Evolutionary conservation across 1,139 yeast genomes (phyloP).

Genomic region (Trichomonascaceae sp.): DNA sequence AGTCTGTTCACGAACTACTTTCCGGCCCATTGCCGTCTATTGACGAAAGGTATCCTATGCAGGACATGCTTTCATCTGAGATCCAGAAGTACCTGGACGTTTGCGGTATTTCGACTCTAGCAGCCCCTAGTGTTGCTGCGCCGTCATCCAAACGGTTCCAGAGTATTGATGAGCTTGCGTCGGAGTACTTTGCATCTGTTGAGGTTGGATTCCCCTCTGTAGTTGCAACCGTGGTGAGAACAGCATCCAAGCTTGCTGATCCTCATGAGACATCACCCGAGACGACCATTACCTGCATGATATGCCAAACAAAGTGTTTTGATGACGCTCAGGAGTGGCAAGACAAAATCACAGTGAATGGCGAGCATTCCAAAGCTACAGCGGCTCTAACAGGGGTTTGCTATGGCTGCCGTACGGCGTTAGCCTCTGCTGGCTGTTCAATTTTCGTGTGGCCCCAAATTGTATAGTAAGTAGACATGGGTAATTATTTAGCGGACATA

Average conservation of each 20-base stretch:
- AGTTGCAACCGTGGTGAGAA: constrained; percentile 84
- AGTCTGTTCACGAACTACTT: constrained; percentile 9
- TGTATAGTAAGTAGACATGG: no score
- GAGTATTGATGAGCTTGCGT: constrained; percentile 69
- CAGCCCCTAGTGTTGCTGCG: constrained; percentile 8
- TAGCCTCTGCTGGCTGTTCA: no score
- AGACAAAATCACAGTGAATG: not conserved
- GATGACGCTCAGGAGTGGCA: not conserved
- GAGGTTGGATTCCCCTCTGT: constrained; percentile 83
- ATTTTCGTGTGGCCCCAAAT: no score
- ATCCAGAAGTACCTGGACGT: constrained; percentile 38
- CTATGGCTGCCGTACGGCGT: no score
- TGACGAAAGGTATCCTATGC: constrained; percentile 41
- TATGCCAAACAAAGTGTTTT: not conserved
- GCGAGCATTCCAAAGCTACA: no score
- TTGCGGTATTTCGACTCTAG: constrained; percentile 21
- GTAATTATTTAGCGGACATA: no score
- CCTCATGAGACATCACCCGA: not conserved
- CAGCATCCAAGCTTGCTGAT: constrained; percentile 60
- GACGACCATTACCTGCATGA: not conserved
- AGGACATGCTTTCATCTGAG: constrained; percentile 62
- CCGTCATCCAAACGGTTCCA: constrained; percentile 41
- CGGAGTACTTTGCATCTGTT: constrained; percentile 57
- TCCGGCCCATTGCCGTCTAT: no score
- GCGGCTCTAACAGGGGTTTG: no score